Percentiles rank a stretch among this genome's conserved stretches.
Evolutionary conservation across 2,329 filamentous ascomycete genomes (phyloP).

Genomic region (Colletotrichum plurivorum): DNA sequence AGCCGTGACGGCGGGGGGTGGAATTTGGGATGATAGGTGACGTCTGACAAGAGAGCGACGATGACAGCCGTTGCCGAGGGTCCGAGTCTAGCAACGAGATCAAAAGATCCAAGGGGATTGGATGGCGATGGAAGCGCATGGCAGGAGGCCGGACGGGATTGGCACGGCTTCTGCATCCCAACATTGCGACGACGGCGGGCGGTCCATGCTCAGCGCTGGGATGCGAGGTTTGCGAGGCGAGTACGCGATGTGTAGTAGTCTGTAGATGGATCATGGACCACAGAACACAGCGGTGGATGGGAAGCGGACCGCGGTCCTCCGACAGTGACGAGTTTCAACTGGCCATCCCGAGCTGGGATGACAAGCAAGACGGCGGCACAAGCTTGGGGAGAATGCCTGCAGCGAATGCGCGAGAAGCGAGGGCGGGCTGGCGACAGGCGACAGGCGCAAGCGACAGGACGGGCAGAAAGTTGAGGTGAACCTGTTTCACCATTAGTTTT

Average conservation of each 20-base stretch:
- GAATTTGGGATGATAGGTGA: conserved; percentile 31
- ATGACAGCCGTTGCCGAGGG: conserved; percentile 24
- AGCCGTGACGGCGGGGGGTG: conserved; percentile 10
- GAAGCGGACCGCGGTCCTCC: conserved; percentile 18
- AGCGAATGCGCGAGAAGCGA: background rate
- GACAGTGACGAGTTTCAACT: conserved; percentile 37
- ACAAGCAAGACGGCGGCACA: conserved; percentile 23
- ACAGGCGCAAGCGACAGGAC: conserved; percentile 24
- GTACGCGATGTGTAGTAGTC: background rate
- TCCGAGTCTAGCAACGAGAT: conserved; percentile 6
- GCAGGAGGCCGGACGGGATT: conserved; percentile 25
- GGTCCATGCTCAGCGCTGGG: conserved; percentile 8
- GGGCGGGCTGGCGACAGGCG: conserved; percentile 8
- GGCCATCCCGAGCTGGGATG: conserved; percentile 34
- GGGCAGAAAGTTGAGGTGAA: conserved; percentile 37
- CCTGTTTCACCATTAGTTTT: conserved; percentile 37
- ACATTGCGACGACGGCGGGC: conserved; percentile 21
- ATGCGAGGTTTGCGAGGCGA: background rate
- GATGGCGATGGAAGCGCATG: conserved; percentile 8
- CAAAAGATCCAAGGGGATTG: conserved; percentile 14
- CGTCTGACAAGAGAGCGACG: conserved; percentile 18
- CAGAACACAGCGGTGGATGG: background rate
- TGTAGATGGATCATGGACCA: no score
- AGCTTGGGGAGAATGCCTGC: conserved; percentile 27
- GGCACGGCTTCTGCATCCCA: conserved; percentile 25